A percentile compares a stretch with the other conserved stretches of the same genome.
These are phyloP conservation scores for Alisma plantagoaquatica DNA, from an alignment of 106 monocot species.

Conservation along the genomic window DNA sequence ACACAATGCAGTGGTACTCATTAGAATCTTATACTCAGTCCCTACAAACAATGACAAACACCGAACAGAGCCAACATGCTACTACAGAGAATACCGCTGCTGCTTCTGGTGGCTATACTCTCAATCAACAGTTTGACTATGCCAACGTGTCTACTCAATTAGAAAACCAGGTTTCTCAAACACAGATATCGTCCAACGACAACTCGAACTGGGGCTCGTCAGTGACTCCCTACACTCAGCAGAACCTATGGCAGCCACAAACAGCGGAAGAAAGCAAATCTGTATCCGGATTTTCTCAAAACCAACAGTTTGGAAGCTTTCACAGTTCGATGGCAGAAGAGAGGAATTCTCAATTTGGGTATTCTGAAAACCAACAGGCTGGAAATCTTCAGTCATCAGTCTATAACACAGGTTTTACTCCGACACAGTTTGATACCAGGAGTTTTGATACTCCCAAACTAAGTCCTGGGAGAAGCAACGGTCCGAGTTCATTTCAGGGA, in stretches of 20 bases:
- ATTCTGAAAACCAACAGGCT: neutral
- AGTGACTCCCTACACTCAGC: slow-evolving; percentile 15
- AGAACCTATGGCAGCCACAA: slow-evolving; percentile 30
- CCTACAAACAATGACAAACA: slow-evolving; percentile 10
- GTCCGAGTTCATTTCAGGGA: slow-evolving; percentile 13
- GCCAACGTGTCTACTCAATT: slow-evolving; percentile 5
- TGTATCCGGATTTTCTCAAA: slow-evolving; percentile 12
- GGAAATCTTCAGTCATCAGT: too few relatives aligned
- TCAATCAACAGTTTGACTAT: slow-evolving; percentile 6
- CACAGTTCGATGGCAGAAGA: slow-evolving; percentile 12
- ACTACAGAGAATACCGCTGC: too few relatives aligned
- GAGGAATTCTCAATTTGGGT: neutral
- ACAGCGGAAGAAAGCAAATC: slow-evolving; percentile 10
- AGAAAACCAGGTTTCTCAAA: slow-evolving; percentile 4
- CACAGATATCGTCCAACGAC: slow-evolving; percentile 11
- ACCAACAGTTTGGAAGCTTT: slow-evolving; percentile 27
- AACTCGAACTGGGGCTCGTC: slow-evolving; percentile 17
- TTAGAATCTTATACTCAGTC: slow-evolving; percentile 70
- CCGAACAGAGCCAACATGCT: slow-evolving; percentile 15
- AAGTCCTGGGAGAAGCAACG: slow-evolving; percentile 4
- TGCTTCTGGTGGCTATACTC: slow-evolving; percentile 12
- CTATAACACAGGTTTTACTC: too few relatives aligned
- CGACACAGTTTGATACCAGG: too few relatives aligned
- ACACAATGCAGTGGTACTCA: slow-evolving; percentile 65
- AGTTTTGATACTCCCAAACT: neutral